Percentiles rank a stretch among this genome's conserved stretches.
These are phyloP conservation scores for Leishmania arabica DNA, from an alignment of 208 protist genomes.

Conservation along the genomic window DNA sequence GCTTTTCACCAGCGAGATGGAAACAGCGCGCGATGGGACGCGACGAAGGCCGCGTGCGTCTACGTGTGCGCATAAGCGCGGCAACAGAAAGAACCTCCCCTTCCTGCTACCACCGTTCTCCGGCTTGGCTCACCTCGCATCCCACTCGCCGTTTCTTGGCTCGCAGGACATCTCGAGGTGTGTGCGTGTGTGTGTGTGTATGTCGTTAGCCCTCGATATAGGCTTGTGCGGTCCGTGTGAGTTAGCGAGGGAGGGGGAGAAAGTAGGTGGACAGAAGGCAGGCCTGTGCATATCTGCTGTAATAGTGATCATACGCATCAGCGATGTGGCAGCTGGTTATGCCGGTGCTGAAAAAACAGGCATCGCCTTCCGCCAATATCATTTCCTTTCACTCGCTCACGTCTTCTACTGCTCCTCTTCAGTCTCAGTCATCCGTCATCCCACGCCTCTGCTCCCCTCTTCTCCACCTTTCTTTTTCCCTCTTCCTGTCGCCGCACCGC, in stretches of 20 bases:
- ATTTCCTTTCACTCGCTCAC: not conserved
- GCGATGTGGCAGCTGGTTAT: not conserved
- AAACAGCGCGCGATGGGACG: not conserved
- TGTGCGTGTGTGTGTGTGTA: not conserved
- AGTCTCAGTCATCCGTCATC: not conserved
- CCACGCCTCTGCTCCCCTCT: not conserved
- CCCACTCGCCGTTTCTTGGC: not conserved
- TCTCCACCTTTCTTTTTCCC: not conserved
- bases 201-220: not conserved
- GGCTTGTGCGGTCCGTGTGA: not conserved
- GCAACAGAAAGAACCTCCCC: not conserved
- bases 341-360: not conserved
- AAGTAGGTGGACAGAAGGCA: not conserved
- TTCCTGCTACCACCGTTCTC: not conserved
- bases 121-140: not conserved
- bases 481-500: not conserved
- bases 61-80: not conserved
- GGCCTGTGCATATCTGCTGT: not conserved
- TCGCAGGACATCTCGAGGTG: not conserved
- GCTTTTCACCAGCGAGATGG: not conserved
- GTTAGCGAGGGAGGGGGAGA: not conserved
- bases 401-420: constrained; percentile 8
- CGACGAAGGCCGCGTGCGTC: not conserved
- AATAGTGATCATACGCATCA: too few species aligned
- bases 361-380: constrained; percentile 1